A percentile compares a stretch with the other conserved stretches of the same genome.
These are phyloP conservation scores for Hymenoscyphus albidus DNA, from an alignment of 2,329 filamentous ascomycete genomes.

Conservation along the genomic window DNA sequence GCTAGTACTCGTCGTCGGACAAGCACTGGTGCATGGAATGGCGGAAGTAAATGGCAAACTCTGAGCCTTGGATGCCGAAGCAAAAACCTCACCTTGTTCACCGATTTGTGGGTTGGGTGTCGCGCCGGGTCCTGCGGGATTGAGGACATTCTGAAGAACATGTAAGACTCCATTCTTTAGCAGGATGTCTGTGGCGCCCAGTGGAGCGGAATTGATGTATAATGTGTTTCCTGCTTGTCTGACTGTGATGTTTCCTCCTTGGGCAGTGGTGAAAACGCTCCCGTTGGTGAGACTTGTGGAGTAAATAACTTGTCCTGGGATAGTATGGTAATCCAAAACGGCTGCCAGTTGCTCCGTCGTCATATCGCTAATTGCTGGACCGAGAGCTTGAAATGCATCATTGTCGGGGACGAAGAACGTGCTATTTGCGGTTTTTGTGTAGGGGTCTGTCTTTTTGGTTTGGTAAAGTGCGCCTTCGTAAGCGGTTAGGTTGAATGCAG, in stretches of 20 bases:
- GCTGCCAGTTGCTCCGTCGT: conserved; percentile 29
- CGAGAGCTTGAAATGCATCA: conserved; percentile 37
- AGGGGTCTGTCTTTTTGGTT: conserved; percentile 31
- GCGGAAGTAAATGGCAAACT: conserved; percentile 39
- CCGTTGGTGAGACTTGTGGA: conserved; percentile 34
- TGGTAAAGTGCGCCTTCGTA: conserved; percentile 37
- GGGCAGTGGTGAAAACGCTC: conserved; percentile 30
- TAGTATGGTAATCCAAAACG: conserved; percentile 37
- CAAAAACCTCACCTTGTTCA: conserved; percentile 37
- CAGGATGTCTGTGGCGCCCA: conserved; percentile 36
- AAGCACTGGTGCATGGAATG: conserved; percentile 42
- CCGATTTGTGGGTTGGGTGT: conserved; percentile 38
- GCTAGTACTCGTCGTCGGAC: conserved; percentile 22
- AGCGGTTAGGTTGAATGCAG: conserved; percentile 38
- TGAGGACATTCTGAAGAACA: conserved; percentile 43
- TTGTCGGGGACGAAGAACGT: conserved; percentile 43
- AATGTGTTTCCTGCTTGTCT: conserved; percentile 35
- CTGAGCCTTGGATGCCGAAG: conserved; percentile 24
- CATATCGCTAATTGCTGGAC: conserved; percentile 34
- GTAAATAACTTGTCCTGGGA: conserved; percentile 32
- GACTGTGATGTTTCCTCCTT: conserved; percentile 36
- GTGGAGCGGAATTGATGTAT: conserved; percentile 40
- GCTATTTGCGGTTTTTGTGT: conserved; percentile 45
- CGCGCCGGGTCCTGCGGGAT: conserved; percentile 38
- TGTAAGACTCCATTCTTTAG: conserved; percentile 35